Base-by-base conservation (phyloP, 169 alveolate genomes). In the Plasmodium knowlesi region DNA sequence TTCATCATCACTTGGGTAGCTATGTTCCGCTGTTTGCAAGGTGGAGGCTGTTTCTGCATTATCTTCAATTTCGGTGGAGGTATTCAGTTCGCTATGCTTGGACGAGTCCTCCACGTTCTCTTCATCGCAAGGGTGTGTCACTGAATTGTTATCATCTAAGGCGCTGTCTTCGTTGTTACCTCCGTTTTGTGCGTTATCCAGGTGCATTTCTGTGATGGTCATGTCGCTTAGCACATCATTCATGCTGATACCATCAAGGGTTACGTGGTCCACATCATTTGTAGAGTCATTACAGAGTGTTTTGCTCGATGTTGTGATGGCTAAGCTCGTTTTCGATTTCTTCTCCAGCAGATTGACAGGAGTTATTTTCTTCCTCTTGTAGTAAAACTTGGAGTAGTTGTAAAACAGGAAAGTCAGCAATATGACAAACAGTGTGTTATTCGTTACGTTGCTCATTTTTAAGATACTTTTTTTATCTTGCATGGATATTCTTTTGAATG, bases 361-460 rank as follows among this genome's bases (percentile, higher is more conserved):
- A 5, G 34, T 85, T 70, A 39, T 85, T 74, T 73, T 85, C 46
- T 73, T 39, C 43, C 50, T 85, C 61, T 85, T 85, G 54, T 85
- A 76, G 70, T 85, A 85, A 70, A 85, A 74, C 57, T 85, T 85
- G 30, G 93, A 85, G 79, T 85, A 85, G 79, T 85, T 85, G 67
- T 85, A 85, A 85, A 85, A 85, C 12, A 85, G 32, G 61, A 85
- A 85, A 39, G 93, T 85, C 22, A 85, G 85, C 25, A 85, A 28
- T 3, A 78, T 76, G 37, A 85, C 67, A 12, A 53, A 85, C 34
- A 85, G 32, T n/a, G 93, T 85, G 8, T 85, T 76, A 41, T 85
- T 85, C 67, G 93, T 85, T 85, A 85, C 32, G 46, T 85, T 73
- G 53, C 93, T 85, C 93, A 85, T 46, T 76, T 70, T 85, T 50